Base-by-base conservation (phyloP, 1,139 yeast species). In the Geotrichum europaeum region DNA sequence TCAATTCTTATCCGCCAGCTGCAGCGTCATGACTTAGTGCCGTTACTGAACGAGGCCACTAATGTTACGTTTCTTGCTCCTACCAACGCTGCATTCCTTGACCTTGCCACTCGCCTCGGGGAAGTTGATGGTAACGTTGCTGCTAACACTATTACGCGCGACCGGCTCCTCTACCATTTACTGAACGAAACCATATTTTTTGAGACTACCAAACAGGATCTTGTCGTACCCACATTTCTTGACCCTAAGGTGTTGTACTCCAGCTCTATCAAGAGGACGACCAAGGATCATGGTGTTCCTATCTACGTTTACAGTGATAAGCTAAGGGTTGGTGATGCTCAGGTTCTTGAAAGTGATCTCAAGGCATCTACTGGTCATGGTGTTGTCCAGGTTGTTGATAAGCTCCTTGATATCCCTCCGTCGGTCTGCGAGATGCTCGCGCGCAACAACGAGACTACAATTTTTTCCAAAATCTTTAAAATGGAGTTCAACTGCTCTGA, bases 31-130 rank as follows among this genome's bases (percentile, higher is more conserved):
- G 95, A 87, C 13, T 75, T 88, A 64, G 77, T 94, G 1, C 95
- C 96, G 1, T 73, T 76, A 43, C 73, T 94, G 57, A 92, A 90
- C 71, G 76, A 77, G 47, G 73, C 87, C 64, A 76, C 78, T 47
- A 87, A 91, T 70, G 81, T 86, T 58, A 90, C 98, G 0, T 75
- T 92, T 22, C 72, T 90, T 54, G 97, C 97, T 0, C 97, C 98
- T 0, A 81, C 89, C 22, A 90, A 92, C 73, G 84, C 87, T 67
- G 97, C 97, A 0, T 91, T 88, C 73, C 78, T 76, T 18, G 68
- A 65, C 15, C 30, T 32, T 20, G 56, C 22, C 15, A 32, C 22
- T n/a, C 22, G 22, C 20, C 18, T 25, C 18, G 32, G n/a, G 36
- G 50, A 22, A 25, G 56, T 68, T 22, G 70, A 72, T 51, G 63